phyloP scores from a whole-genome alignment of 176 grass and related monocot genomes.

The Thinopyrum elongatum region DNA sequence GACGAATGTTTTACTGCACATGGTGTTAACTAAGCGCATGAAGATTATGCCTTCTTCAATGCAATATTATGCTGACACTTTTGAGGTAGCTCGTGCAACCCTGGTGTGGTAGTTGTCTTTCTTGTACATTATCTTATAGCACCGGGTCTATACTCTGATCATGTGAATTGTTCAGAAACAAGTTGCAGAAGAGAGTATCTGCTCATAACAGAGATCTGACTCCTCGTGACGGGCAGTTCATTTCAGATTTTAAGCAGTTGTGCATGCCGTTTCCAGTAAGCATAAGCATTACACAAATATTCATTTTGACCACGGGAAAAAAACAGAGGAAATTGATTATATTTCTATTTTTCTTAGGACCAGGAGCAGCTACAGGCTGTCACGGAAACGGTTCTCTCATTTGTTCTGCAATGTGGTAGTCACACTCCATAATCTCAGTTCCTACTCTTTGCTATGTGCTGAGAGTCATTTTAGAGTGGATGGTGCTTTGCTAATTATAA shows the following conservation, averaged over 20 bases:
- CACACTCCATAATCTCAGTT: conserved; percentile 89
- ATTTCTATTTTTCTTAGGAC: conserved; percentile 55
- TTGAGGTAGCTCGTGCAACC: no score
- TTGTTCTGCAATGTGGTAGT: conserved; percentile 72
- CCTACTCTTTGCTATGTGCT: conserved; percentile 77
- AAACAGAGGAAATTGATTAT: conserved; percentile 11
- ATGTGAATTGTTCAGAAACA: no score
- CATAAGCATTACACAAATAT: conserved; percentile 11
- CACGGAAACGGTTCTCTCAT: conserved; percentile 84
- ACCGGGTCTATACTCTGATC: no score
- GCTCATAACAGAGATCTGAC: conserved; percentile 70
- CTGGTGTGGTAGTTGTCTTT: no score
- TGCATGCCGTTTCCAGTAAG: conserved; percentile 59
- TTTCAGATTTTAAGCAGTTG: conserved; percentile 79
- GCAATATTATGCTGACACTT: no score
- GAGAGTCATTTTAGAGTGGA: no score
- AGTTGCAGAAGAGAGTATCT: no score
- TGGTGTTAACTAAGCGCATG: neutral
- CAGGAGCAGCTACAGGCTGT: conserved; percentile 77
- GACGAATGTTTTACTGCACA: conserved; percentile 41
- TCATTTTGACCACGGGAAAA: neutral
- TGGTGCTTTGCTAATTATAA: no score
- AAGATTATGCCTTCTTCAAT: no score
- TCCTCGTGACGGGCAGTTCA: conserved; percentile 83
- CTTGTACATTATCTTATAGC: no score